Conservation (phyloP, 257 asterid genomes). For the Solanum paucissectum region DNA sequence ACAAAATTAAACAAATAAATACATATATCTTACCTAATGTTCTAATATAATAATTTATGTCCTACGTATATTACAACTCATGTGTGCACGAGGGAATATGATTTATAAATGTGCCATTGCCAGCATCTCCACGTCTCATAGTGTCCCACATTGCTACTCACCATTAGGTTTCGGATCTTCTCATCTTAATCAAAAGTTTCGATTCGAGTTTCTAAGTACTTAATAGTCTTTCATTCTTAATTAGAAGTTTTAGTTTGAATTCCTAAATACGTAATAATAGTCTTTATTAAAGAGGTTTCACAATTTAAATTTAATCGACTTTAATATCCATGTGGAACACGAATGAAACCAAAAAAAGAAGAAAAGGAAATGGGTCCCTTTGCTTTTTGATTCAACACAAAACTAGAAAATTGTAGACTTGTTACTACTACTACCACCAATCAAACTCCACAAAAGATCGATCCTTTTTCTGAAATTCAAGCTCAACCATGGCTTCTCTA, state of each 20-base stretch:
- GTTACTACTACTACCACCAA: not conserved
- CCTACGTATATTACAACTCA: too few relatives aligned
- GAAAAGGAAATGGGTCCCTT: not conserved
- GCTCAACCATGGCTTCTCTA: conserved; percentile 46
- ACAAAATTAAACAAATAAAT: too few relatives aligned
- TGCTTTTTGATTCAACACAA: not conserved
- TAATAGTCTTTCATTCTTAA: accelerated
- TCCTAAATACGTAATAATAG: too few relatives aligned
- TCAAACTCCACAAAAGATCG: not conserved
- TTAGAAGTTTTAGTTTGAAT: accelerated
- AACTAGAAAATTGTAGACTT: not conserved
- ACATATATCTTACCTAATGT: accelerated
- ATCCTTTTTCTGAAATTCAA: not conserved
- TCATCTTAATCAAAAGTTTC: accelerated
- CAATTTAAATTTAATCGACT: accelerated
- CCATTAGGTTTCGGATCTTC: too few relatives aligned
- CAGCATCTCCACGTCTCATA: not conserved
- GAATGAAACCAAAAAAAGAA: accelerated
- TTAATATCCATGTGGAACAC: accelerated
- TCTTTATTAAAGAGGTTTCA: too few relatives aligned
- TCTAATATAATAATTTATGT: too few relatives aligned
- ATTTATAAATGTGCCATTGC: not conserved
- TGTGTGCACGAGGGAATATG: too few relatives aligned
- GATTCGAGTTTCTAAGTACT: accelerated
- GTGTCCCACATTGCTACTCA: not conserved